phyloP scores from a whole-genome alignment of 768 basidiomycete genomes.

The Leccinum sublutescens region DNA sequence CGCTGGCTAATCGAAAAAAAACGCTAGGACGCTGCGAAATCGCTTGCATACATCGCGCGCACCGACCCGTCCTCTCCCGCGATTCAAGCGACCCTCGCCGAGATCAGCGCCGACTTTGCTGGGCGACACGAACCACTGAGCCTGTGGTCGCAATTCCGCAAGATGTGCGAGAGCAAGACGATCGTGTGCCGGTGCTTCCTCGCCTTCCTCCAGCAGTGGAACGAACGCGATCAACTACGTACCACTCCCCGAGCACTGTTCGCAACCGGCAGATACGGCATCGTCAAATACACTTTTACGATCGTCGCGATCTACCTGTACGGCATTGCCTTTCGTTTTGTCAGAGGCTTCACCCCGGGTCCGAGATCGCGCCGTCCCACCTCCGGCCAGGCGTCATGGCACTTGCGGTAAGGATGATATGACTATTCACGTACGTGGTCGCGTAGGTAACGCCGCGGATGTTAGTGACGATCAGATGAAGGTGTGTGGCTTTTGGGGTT shows the following conservation, averaged over 20 bases:
- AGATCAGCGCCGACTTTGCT: too few species aligned
- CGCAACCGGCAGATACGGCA: constrained; percentile 42
- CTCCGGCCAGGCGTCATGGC: constrained; percentile 33
- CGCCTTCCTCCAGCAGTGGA: constrained; percentile 39
- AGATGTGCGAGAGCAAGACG: constrained; percentile 33
- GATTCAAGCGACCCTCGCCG: too few species aligned
- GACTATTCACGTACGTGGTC: constrained; percentile 38
- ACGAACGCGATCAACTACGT: constrained; percentile 42
- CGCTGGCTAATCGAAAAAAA: constrained; percentile 39
- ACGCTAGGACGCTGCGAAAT: constrained; percentile 14
- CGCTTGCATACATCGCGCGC: constrained; percentile 32
- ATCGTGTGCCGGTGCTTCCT: constrained; percentile 31
- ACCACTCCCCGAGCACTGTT: constrained; percentile 26
- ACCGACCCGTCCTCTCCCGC: background rate
- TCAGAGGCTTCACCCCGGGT: constrained; percentile 29
- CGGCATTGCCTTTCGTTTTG: constrained; percentile 35
- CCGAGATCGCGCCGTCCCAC: constrained; percentile 37
- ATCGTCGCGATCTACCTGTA: constrained; percentile 36
- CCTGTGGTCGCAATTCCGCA: constrained; percentile 26
- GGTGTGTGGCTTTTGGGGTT: constrained; percentile 31
- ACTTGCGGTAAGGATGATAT: constrained; percentile 32
- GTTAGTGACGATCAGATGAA: constrained; percentile 24
- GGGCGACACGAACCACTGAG: constrained; percentile 4
- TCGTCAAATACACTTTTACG: constrained; percentile 37
- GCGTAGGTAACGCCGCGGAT: constrained; percentile 37